Base-by-base conservation (phyloP, 2,329 filamentous ascomycete genomes). In the Harringtonia aguacate region DNA sequence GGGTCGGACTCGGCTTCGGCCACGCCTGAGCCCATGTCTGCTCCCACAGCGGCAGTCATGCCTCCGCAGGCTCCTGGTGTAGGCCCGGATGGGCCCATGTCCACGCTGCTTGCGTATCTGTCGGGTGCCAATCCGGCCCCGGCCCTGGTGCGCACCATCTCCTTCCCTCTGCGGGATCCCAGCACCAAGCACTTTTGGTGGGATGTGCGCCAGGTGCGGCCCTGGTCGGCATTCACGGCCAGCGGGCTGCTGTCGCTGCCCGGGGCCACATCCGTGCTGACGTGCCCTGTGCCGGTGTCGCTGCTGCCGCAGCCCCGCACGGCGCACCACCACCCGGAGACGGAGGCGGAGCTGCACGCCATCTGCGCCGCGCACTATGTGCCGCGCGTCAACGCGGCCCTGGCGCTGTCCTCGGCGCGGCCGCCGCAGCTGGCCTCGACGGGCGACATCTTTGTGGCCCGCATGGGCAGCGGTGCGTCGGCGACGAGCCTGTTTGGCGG, bases 181-280 rank as follows among this genome's bases (percentile, higher is more conserved):
- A 75, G 72, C 63, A 82, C 75, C 55, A 86, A 82, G 61, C 81
- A 94, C 67, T 95, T 90, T 63, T 97, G 90, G 90, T 95, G 87
- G 85, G 90, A 97, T 57, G 75, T 94, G 46, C 84, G 90, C 53
- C 90, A 94, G 59, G 71, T 95, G 52, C 79, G 86, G 50, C 75
- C 79, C 49, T 95, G 90, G 90, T 75, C 75, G 41, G 75, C 78
- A 53, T 95, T 95, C 73, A 86, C 77, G 51, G 68, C 85, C 12
- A 62, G 72, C 43, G 79, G 81, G 46, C 81, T 95, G 58, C 72
- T 82, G 52, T 69, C 77, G 7, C 78, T 94, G 37, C 84, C 83
- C 1, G 80, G 79, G 28, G 80, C 92, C 21, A 73, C 81, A 8
- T 70, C 76, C 20, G 76, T 94, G 20, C 77, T 95, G 46, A 78